Evolutionary conservation across 2,329 filamentous ascomycete species (phyloP), one percentile per base, ranked within the genome.

Genomic region (Pyrenochaeta sp.): DNA sequence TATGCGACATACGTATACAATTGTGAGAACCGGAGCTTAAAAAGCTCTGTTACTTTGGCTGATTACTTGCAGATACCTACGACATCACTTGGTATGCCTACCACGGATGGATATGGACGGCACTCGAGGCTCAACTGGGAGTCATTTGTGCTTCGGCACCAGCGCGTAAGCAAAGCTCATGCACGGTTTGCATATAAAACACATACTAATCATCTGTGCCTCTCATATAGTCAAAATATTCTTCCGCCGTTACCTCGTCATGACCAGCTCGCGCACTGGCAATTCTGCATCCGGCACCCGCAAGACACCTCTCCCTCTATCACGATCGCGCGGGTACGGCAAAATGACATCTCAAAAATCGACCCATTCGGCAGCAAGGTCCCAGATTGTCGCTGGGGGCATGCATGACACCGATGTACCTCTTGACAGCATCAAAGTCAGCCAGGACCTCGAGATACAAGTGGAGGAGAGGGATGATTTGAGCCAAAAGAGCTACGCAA

Each of bases 101-200:
- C 45, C 67, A 75, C 30, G 72, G 72, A 14, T 78, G 74, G 68
- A 61, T 76, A 3, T 77, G 76, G 74, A 78, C 78, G 3, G 70
- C 72, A 7, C 56, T 78, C 1, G 78, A 80, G 60, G 71, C 76
- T 3, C 68, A 76, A 36, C 64, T 81, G 1, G 77, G 69, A 12
- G 71, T 80, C 11, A 73, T 79, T 33, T 79, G 77, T 50, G 75
- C 77, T 2, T 76, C 73, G 1, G 76, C 75, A 0, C 78, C 78
- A 1, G 76, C 79, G 1, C 66, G 23, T 27, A 27, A 27, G 23
- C 23, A 27, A 27, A 27, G 23, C 23, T 27, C 23, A 27, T 27
- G 4, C 4, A 27, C 23, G 23, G 9, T 5, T 27, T 27, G 23
- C 23, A 9, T 27, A 9, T 27, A 9, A 27, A 27, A 9, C 23